These are phyloP conservation scores for Salicornia ramosissima DNA, from an alignment of 148 eudicot species.

Conservation along the genomic window DNA sequence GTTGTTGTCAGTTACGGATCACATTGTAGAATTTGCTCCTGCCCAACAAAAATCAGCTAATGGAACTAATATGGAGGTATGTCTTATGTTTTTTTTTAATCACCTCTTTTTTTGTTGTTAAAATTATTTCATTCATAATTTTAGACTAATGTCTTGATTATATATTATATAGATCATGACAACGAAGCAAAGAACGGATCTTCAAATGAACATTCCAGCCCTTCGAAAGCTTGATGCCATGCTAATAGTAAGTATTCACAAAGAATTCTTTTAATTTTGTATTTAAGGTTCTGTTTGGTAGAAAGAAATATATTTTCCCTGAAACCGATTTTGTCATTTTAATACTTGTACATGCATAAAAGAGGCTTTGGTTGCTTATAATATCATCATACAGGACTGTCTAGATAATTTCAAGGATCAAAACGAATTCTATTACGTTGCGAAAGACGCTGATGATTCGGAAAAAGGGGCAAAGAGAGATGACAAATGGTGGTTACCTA, in stretches of 20 bases:
- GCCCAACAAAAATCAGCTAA: slow-evolving; percentile 49
- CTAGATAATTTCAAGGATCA: slow-evolving; percentile 70
- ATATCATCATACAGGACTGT: slow-evolving; percentile 42
- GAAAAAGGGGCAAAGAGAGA: slow-evolving; percentile 37
- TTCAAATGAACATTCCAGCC: slow-evolving; percentile 69
- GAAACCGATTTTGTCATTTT: too few relatives aligned
- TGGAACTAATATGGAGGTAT: slow-evolving; percentile 77
- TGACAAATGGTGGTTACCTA: slow-evolving; percentile 87
- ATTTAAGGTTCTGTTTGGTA: background rate
- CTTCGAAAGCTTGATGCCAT: slow-evolving; percentile 68
- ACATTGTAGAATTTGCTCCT: slow-evolving; percentile 73
- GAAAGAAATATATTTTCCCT: too few relatives aligned
- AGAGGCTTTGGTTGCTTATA: background rate
- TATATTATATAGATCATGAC: slow-evolving; percentile 49
- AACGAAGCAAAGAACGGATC: slow-evolving; percentile 65
- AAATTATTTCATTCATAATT: background rate
- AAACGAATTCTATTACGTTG: slow-evolving; percentile 57
- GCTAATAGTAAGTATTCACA: slow-evolving; percentile 55
- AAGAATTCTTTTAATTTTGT: background rate
- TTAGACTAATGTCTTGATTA: background rate
- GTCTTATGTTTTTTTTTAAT: background rate
- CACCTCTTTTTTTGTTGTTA: background rate
- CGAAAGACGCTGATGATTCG: slow-evolving; percentile 43
- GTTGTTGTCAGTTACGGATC: slow-evolving; percentile 75
- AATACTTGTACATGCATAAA: background rate